Evolutionary conservation across 2,329 filamentous ascomycete species (phyloP).

Genomic region (Aureobasidium sp.): DNA sequence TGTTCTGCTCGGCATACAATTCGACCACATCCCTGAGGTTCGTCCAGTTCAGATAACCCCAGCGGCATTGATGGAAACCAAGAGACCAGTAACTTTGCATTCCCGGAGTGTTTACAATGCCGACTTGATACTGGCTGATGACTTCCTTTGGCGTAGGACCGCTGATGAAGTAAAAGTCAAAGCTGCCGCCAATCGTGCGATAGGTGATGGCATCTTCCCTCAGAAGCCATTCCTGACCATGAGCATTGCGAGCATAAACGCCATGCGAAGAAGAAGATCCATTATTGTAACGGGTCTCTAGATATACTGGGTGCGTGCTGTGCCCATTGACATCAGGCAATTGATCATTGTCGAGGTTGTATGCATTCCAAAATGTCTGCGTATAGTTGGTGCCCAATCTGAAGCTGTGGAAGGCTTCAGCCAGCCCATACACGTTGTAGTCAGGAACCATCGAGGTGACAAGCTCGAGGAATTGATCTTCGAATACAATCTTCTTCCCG

Average conservation of each 20-base stretch:
- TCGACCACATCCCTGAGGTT: conserved; percentile 51
- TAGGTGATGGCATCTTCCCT: conserved; percentile 25
- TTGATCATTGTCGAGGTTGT: conserved; percentile 25
- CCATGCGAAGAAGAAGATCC: conserved; percentile 24
- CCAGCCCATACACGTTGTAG: conserved; percentile 30
- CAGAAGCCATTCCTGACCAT: conserved; percentile 30
- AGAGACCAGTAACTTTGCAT: conserved; percentile 26
- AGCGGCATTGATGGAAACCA: conserved; percentile 25
- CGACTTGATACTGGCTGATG: conserved; percentile 22
- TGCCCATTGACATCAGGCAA: conserved; percentile 26
- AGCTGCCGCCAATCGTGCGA: conserved; percentile 27
- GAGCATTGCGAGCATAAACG: conserved; percentile 30
- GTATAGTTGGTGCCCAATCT: conserved; percentile 28
- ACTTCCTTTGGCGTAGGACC: conserved; percentile 22
- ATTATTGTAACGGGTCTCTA: conserved; percentile 28
- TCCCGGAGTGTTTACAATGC: conserved; percentile 23
- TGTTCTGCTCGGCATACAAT: conserved; percentile 45
- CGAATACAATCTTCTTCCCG: conserved; percentile 26
- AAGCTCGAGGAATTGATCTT: conserved; percentile 30
- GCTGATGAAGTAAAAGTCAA: conserved; percentile 24
- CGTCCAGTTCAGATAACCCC: conserved; percentile 58
- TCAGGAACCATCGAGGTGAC: conserved; percentile 25
- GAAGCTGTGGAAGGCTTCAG: conserved; percentile 27
- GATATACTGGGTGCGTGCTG: conserved; percentile 29
- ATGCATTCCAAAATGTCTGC: conserved; percentile 29